phyloP scores from a whole-genome alignment of 2,329 filamentous ascomycete genomes.

The Fusarium transvaalense region DNA sequence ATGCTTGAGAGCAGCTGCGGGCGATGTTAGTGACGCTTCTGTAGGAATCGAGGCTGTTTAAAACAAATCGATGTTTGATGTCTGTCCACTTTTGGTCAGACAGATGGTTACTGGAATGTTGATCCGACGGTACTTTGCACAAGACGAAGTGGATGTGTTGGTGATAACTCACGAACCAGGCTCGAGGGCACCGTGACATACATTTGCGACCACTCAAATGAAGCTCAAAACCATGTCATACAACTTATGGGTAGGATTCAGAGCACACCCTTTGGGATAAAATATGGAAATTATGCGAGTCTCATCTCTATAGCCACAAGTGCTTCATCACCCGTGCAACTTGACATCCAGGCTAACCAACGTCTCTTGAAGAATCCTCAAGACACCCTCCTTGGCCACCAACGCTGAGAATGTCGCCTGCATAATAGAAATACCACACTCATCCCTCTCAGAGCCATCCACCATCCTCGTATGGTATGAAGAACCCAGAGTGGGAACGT shows the following conservation, averaged over 20 bases:
- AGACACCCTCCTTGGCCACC: constrained; percentile 41
- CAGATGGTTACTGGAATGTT: not conserved
- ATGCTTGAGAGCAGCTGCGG: not conserved
- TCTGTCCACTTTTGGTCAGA: not conserved
- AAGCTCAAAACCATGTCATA: not conserved
- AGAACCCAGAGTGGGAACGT: constrained; percentile 52
- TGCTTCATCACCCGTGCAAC: constrained; percentile 14
- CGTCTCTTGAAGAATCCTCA: constrained; percentile 44
- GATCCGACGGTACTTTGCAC: not conserved
- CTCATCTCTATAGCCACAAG: not conserved
- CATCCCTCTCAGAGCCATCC: constrained; percentile 40
- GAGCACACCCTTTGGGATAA: not conserved
- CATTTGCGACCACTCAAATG: no score
- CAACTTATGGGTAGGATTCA: no score
- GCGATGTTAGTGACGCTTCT: not conserved
- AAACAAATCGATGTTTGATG: not conserved
- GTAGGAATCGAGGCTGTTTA: not conserved
- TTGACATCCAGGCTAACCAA: constrained; percentile 14
- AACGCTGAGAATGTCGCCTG: constrained; percentile 48
- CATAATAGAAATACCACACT: constrained; percentile 50
- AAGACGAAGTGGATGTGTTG: not conserved
- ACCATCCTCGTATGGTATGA: constrained; percentile 50
- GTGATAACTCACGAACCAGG: not conserved
- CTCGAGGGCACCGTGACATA: not conserved
- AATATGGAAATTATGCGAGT: not conserved